Evolutionary conservation across 2,329 filamentous ascomycete species (phyloP).

Genomic region (Colletotrichum sp.): DNA sequence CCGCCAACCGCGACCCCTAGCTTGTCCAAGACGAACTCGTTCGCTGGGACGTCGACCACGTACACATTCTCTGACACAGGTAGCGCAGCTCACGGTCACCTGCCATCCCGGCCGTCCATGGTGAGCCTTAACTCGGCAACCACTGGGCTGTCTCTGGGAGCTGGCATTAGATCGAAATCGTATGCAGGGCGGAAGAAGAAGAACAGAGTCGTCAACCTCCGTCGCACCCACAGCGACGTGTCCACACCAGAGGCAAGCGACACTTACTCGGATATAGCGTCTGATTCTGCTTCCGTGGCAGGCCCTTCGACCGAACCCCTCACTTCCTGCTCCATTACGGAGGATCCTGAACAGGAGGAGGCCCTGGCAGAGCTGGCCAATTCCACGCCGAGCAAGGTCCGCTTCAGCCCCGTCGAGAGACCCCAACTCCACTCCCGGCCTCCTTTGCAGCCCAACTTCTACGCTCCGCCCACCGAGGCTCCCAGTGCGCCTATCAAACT

Average conservation of each 20-base stretch:
- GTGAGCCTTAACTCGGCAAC: conserved; percentile 66
- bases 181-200: conserved; percentile 78
- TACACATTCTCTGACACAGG: conserved; percentile 78
- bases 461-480: conserved; percentile 26
- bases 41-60: conserved; percentile 63
- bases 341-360: conserved; percentile 61
- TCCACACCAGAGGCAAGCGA: conserved; percentile 58
- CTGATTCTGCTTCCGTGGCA: conserved; percentile 60
- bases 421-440: conserved; percentile 32
- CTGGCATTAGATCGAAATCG: conserved; percentile 62
- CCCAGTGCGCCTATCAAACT: conserved; percentile 15
- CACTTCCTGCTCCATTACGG: conserved; percentile 60
- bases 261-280: conserved; percentile 47
- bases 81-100: conserved; percentile 65
- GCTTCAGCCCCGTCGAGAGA: conserved; percentile 40
- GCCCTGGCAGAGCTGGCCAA: conserved; percentile 21
- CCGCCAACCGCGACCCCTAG: conserved; percentile 56
- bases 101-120: conserved; percentile 73
- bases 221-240: conserved; percentile 63
- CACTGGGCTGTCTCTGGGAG: conserved; percentile 67
- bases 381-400: conserved; percentile 41
- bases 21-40: conserved; percentile 68
- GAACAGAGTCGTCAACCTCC: conserved; percentile 81
- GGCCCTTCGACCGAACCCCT: conserved; percentile 67
- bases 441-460: conserved; percentile 38